phyloP scores from a whole-genome alignment of 2,329 filamentous ascomycete species.

The Fusarium oligoseptatum region DNA sequence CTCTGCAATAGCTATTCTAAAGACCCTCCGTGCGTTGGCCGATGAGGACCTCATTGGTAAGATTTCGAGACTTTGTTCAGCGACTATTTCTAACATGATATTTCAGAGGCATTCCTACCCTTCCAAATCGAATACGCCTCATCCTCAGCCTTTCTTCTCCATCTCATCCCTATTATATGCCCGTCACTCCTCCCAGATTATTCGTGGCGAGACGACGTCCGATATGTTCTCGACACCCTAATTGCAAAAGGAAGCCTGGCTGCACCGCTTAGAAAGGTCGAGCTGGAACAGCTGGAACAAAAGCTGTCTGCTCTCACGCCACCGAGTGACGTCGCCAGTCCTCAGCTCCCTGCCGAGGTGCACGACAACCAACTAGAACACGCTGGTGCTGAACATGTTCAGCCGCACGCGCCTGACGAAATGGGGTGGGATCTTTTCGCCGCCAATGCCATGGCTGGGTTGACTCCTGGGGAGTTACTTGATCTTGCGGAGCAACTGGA shows the following conservation, averaged over 20 bases:
- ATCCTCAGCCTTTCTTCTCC: slow-evolving; percentile 56
- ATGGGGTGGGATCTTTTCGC: slow-evolving; percentile 51
- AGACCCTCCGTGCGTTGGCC: slow-evolving; percentile 43
- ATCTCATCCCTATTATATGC: slow-evolving; percentile 51
- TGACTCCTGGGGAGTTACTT: slow-evolving; percentile 49
- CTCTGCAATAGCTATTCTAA: slow-evolving; percentile 47
- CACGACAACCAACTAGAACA: not conserved
- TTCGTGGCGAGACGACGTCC: slow-evolving; percentile 53
- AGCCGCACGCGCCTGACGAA: slow-evolving; percentile 23
- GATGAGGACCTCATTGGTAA: slow-evolving; percentile 48
- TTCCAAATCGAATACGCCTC: slow-evolving; percentile 59
- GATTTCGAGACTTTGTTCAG: rapidly evolving
- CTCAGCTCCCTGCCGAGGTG: not conserved
- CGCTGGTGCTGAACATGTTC: not conserved
- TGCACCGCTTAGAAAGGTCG: slow-evolving; percentile 53
- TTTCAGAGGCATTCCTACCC: slow-evolving; percentile 51
- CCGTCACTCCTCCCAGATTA: slow-evolving; percentile 52
- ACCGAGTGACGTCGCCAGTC: slow-evolving; percentile 10
- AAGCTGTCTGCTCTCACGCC: slow-evolving; percentile 53
- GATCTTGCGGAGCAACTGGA: slow-evolving; percentile 50
- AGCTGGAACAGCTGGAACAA: slow-evolving; percentile 54
- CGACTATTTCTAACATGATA: rapidly evolving
- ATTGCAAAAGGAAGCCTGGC: slow-evolving; percentile 54
- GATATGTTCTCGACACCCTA: slow-evolving; percentile 54
- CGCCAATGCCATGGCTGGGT: slow-evolving; percentile 48